phyloP scores from a whole-genome alignment of 257 asterid species.

The Parsonsia alboflavescens region DNA sequence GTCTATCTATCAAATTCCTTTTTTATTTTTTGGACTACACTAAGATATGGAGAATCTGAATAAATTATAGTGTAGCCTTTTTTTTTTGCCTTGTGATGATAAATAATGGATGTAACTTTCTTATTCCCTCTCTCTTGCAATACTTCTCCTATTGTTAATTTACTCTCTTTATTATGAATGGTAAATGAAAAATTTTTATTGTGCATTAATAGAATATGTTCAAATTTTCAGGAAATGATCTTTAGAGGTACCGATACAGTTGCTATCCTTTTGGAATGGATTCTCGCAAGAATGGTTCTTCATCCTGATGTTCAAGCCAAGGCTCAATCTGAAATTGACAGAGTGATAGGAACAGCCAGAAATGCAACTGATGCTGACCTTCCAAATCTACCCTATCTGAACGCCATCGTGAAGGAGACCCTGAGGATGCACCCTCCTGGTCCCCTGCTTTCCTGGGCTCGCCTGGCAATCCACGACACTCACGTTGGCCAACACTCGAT shows the following conservation, averaged over 20 bases:
- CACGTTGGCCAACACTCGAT: constrained; percentile 46
- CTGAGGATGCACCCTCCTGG: constrained; percentile 80
- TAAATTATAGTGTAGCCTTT: constrained; percentile 13
- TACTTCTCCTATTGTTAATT: not conserved
- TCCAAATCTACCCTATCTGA: constrained; percentile 50
- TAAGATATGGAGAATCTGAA: constrained; percentile 51
- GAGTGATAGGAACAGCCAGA: constrained; percentile 24
- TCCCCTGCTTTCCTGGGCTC: constrained; percentile 87
- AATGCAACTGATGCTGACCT: constrained; percentile 46
- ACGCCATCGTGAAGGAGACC: constrained; percentile 70
- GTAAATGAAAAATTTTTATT: not conserved
- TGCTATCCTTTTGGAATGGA: constrained; percentile 77
- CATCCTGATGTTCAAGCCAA: constrained; percentile 69
- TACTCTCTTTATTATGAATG: not conserved
- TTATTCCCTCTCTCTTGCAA: not conserved
- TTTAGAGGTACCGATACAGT: constrained; percentile 83
- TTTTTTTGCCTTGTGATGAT: constrained; percentile 26
- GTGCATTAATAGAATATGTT: not conserved
- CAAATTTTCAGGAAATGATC: constrained; percentile 63
- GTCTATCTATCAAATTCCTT: constrained; percentile 5
- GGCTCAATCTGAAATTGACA: constrained; percentile 56
- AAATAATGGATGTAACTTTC: constrained; percentile 9
- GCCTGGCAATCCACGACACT: constrained; percentile 60
- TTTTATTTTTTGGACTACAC: constrained; percentile 23
- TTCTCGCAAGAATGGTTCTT: constrained; percentile 79